phyloP scores from a whole-genome alignment of 495 filamentous ascomycete genomes.

The Neurospora discreta region DNA sequence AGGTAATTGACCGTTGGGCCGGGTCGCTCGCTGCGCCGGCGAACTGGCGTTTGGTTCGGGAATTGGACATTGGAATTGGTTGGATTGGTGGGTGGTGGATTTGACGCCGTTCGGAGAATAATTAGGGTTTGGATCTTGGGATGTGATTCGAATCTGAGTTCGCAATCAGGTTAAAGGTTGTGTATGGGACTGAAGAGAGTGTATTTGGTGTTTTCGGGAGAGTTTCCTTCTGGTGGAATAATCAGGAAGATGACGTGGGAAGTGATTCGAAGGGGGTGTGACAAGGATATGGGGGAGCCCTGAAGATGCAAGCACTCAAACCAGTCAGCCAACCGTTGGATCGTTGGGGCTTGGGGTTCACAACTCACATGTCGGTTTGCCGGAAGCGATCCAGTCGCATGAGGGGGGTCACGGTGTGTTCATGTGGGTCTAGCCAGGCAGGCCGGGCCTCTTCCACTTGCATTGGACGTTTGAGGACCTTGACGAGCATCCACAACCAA shows the following conservation, averaged over 20 bases:
- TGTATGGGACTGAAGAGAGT: not conserved
- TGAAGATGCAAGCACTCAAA: not conserved
- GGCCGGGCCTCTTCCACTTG: not conserved
- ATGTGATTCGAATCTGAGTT: not conserved
- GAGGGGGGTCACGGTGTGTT: not conserved
- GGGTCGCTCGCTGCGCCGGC: slow-evolving; percentile 40
- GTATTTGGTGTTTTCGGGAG: not conserved
- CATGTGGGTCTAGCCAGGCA: not conserved
- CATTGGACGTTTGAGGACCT: not conserved
- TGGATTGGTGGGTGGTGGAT: not conserved
- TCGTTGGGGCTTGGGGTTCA: not conserved
- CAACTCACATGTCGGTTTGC: not conserved
- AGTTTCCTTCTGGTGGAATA: not conserved
- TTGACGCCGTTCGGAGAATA: not conserved
- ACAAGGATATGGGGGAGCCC: not conserved
- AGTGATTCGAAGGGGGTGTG: not conserved
- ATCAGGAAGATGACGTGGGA: not conserved
- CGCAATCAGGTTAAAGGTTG: not conserved
- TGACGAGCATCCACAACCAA: not conserved
- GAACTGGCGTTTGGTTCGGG: slow-evolving; percentile 39
- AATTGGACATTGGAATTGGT: slow-evolving; percentile 28
- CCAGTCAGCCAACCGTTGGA: not conserved
- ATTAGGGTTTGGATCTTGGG: not conserved
- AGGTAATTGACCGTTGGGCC: slow-evolving; percentile 38
- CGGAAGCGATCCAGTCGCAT: not conserved